Conservation (phyloP, 2,329 filamentous ascomycete species). For the Aspergillus chevalieri region DNA sequence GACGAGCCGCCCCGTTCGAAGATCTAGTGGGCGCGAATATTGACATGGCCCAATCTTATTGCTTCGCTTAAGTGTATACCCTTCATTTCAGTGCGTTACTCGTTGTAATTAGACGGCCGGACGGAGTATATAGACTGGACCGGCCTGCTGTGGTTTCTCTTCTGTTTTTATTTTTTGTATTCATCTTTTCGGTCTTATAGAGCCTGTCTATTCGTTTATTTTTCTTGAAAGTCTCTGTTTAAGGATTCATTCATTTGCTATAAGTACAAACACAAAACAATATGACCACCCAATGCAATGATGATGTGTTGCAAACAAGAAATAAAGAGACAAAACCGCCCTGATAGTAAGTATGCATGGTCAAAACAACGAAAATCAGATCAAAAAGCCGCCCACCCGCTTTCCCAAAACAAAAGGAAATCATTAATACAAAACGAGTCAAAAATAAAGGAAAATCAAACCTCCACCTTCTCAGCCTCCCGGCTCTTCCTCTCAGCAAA, state of each 20-base stretch:
- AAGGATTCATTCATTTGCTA: background rate
- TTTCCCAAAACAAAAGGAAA: slow-evolving; percentile 3
- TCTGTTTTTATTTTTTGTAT: background rate
- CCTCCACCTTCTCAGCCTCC: slow-evolving; percentile 5
- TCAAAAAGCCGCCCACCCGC: slow-evolving; percentile 6
- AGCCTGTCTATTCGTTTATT: background rate
- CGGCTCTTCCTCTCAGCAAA: slow-evolving; percentile 26
- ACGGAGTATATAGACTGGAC: background rate
- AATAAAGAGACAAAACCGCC: background rate
- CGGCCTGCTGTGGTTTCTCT: background rate
- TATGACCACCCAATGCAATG: background rate
- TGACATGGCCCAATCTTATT: background rate
- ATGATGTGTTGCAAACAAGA: background rate
- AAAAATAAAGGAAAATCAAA: slow-evolving; percentile 2
- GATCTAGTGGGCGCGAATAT: slow-evolving; percentile 16
- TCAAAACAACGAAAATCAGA: background rate
- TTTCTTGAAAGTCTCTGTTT: background rate
- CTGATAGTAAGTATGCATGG: background rate
- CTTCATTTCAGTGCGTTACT: background rate
- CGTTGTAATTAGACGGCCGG: background rate
- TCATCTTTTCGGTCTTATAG: background rate
- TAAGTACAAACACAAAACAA: background rate
- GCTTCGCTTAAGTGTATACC: background rate
- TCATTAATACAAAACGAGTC: background rate
- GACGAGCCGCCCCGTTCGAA: slow-evolving; percentile 29